phyloP scores from a whole-genome alignment of 2,329 filamentous ascomycete species.

The Botryotinia convoluta region DNA sequence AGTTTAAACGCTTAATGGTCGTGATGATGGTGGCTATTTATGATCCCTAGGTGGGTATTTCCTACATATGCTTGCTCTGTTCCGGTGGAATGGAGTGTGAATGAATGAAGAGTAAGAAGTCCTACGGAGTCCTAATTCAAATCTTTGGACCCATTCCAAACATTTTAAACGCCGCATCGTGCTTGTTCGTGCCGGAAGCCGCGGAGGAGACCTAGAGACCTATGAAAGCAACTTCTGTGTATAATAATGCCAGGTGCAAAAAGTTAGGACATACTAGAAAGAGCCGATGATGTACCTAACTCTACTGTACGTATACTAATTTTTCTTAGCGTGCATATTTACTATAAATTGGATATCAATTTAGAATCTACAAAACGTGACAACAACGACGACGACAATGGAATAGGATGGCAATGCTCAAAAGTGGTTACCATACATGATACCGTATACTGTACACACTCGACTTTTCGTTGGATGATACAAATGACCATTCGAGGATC shows the following conservation, averaged over 20 bases:
- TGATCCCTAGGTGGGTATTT: not conserved
- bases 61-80: not conserved
- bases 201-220: slow-evolving; percentile 6
- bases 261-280: not conserved
- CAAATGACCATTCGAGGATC: not conserved
- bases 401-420: not conserved
- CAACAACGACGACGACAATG: not conserved
- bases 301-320: not conserved
- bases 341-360: not conserved
- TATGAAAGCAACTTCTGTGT: not conserved
- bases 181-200: slow-evolving; percentile 1
- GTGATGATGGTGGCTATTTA: not conserved
- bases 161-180: not conserved
- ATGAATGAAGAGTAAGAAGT: not conserved
- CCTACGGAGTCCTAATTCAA: not conserved
- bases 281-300: not conserved
- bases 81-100: not conserved
- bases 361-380: not conserved
- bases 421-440: not conserved
- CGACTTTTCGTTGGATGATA: not conserved
- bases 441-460: not conserved
- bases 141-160: not conserved
- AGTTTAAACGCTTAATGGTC: not conserved
- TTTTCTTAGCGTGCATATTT: not conserved
- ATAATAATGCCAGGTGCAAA: not conserved